phyloP scores from a whole-genome alignment of 2,329 filamentous ascomycete genomes.

The Albifimbria verrucaria region DNA sequence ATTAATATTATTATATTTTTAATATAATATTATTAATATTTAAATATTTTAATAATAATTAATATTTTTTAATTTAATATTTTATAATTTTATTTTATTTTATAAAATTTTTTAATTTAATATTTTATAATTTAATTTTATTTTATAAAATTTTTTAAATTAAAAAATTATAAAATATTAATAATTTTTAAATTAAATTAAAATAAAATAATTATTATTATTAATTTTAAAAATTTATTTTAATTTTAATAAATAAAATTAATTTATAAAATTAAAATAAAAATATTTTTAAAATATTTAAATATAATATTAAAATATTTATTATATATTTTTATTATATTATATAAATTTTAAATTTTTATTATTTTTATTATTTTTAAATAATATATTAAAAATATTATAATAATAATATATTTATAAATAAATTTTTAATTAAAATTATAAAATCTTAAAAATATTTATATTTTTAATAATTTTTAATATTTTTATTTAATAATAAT shows the following conservation, averaged over 20 bases:
- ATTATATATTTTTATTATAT: background rate
- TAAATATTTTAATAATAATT: background rate
- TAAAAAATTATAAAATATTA: background rate
- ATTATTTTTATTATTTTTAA: conserved; percentile 1
- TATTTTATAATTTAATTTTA: conserved; percentile 2
- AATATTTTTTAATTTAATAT: conserved; percentile 1
- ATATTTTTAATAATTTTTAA: background rate
- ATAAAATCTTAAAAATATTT: conserved; percentile 5
- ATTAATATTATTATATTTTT: background rate
- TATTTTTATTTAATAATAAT: conserved; percentile 3
- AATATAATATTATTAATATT: background rate
- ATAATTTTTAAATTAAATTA: background rate
- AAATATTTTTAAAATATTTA: conserved; percentile 2
- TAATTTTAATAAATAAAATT: background rate
- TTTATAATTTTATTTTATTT: conserved; percentile 2
- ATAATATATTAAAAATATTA: background rate
- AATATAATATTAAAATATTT: background rate
- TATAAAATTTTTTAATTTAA: conserved; percentile 2
- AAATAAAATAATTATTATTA: background rate
- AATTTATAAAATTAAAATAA: conserved; percentile 2
- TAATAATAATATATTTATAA: conserved; percentile 1
- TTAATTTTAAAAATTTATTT: background rate
- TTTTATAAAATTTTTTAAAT: conserved; percentile 1
- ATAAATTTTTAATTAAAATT: conserved; percentile 3
- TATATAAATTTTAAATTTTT: background rate